These are phyloP conservation scores for Piper longum DNA, from an alignment of 164 flowering plant species.

Conservation along the genomic window DNA sequence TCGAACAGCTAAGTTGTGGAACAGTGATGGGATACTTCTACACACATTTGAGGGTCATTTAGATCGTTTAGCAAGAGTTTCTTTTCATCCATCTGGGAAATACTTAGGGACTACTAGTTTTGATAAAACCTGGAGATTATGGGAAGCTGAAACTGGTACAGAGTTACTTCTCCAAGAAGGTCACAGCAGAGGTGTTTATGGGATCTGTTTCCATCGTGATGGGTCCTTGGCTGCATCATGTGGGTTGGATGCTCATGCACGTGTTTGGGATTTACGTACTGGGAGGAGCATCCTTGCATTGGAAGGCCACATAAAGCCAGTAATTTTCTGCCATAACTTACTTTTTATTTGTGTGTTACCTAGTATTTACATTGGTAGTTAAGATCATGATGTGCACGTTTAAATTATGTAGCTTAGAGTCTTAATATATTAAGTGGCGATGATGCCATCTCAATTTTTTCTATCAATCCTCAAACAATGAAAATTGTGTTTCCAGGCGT, in stretches of 20 bases:
- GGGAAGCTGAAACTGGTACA: conserved; percentile 70
- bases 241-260: conserved; percentile 86
- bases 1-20: conserved; percentile 86
- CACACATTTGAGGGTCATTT: conserved; percentile 78
- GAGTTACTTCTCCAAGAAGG: conserved; percentile 99
- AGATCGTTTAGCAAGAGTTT: conserved; percentile 83
- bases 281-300: conserved; percentile 86
- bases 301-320: conserved; percentile 96
- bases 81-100: conserved; percentile 94
- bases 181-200: conserved; percentile 86
- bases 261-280: conserved; percentile 97
- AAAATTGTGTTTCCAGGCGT: too few species aligned
- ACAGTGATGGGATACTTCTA: conserved; percentile 53
- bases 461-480: too few species aligned
- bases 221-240: conserved; percentile 91
- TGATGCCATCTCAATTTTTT: too few species aligned
- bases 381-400: too few species aligned
- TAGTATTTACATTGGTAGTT: too few species aligned
- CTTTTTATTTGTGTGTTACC: too few species aligned
- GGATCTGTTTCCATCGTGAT: conserved; percentile 76
- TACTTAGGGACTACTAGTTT: conserved; percentile 88
- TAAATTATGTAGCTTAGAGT: too few species aligned
- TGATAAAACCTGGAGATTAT: conserved; percentile 98
- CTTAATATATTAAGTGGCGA: too few species aligned
- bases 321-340: conserved; percentile 13